Percentiles rank a stretch among this genome's conserved stretches.
phyloP scores from a whole-genome alignment of 345 rosid genomes.

The Cardiospermum halicacabum region DNA sequence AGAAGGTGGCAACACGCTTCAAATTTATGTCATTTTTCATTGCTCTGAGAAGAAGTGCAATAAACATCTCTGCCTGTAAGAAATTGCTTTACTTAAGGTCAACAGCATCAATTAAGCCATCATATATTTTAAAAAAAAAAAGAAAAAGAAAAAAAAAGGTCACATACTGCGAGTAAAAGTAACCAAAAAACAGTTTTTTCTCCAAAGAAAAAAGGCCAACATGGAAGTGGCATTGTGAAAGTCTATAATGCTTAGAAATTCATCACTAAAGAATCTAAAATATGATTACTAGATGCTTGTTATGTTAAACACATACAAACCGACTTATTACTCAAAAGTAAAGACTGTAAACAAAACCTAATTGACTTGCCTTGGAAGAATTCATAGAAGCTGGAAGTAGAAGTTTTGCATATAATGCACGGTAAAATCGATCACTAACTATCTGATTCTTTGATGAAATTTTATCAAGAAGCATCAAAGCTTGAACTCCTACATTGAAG shows the following conservation, averaged over 20 bases:
- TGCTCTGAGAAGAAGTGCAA: slow-evolving; percentile 86
- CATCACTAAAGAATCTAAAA: neutral
- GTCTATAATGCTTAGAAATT: neutral
- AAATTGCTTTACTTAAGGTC: neutral
- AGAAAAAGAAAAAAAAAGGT: too few species aligned
- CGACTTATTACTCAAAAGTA: neutral
- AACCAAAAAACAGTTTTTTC: neutral
- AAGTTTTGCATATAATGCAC: slow-evolving; percentile 87
- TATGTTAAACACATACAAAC: neutral
- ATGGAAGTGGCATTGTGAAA: neutral
- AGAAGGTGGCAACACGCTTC: slow-evolving; percentile 82
- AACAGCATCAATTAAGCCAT: neutral
- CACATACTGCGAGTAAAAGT: too few species aligned
- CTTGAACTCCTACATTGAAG: slow-evolving; percentile 92
- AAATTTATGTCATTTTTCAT: slow-evolving; percentile 87
- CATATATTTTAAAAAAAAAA: neutral
- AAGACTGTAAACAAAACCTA: neutral
- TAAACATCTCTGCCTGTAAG: slow-evolving; percentile 87
- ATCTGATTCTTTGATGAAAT: slow-evolving; percentile 93
- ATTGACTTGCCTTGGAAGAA: slow-evolving; percentile 80
- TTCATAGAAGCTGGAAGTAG: slow-evolving; percentile 87
- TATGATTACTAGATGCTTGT: neutral
- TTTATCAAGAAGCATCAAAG: slow-evolving; percentile 93
- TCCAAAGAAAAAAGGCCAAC: neutral
- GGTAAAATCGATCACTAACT: slow-evolving; percentile 92